Evolutionary conservation across 495 filamentous ascomycete genomes (phyloP).

Genomic region (Aspergillus biplanus): DNA sequence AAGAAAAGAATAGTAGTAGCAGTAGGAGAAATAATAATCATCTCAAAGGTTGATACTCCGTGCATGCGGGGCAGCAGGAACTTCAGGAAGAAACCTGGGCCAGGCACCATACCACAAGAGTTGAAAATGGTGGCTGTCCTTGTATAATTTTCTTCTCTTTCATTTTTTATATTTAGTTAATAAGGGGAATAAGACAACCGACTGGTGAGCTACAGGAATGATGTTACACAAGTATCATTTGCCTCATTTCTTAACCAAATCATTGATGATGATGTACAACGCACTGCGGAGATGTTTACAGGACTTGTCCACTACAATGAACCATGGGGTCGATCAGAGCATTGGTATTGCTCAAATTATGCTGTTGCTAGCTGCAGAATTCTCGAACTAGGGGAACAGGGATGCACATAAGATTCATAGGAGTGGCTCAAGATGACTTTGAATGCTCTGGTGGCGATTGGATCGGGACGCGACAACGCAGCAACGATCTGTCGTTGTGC

Average conservation of each 20-base stretch:
- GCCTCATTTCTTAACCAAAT: slow-evolving; percentile 18
- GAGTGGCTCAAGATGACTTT: slow-evolving; percentile 15
- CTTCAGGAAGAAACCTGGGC: slow-evolving; percentile 1
- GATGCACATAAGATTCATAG: slow-evolving; percentile 22
- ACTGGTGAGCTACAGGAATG: neutral
- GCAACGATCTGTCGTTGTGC: slow-evolving; percentile 29
- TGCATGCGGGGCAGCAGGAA: slow-evolving; percentile 24
- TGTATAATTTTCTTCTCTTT: neutral
- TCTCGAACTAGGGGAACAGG: slow-evolving; percentile 19
- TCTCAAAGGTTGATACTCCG: slow-evolving; percentile 7
- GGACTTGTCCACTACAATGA: slow-evolving; percentile 20
- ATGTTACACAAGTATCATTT: slow-evolving; percentile 4
- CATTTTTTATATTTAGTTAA: neutral
- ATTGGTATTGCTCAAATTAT: slow-evolving; percentile 26
- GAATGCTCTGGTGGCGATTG: slow-evolving; percentile 25
- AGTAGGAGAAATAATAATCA: neutral
- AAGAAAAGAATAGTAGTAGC: neutral
- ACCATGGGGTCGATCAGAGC: slow-evolving; percentile 28
- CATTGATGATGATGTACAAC: slow-evolving; percentile 17
- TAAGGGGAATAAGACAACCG: neutral
- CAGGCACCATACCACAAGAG: neutral
- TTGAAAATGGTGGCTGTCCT: slow-evolving; percentile 1
- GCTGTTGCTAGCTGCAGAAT: slow-evolving; percentile 24
- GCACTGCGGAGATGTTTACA: slow-evolving; percentile 11
- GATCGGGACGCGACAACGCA: slow-evolving; percentile 31